A percentile compares a stretch with the other conserved stretches of the same genome.
These are phyloP conservation scores for Eimeria tenella DNA, from an alignment of 169 alveolate species.

Conservation along the genomic window DNA sequence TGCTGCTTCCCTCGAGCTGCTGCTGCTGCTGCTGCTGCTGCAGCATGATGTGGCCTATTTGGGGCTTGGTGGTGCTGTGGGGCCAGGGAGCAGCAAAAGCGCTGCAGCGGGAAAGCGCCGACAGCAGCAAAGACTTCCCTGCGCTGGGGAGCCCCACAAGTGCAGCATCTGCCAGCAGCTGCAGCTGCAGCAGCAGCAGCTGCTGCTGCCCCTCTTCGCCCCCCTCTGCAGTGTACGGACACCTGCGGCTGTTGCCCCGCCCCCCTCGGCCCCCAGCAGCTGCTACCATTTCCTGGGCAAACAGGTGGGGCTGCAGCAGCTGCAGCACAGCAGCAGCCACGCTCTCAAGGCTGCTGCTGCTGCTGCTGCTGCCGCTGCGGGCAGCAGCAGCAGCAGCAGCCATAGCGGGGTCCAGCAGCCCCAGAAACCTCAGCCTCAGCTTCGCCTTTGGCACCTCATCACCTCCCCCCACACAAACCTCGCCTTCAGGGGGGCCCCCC, in stretches of 20 bases:
- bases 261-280: conserved; percentile 55
- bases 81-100: conserved; percentile 78
- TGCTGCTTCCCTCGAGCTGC: background rate
- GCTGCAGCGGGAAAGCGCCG: conserved; percentile 61
- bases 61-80: conserved; percentile 74
- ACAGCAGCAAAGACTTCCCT: conserved; percentile 68
- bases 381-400: background rate
- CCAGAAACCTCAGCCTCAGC: background rate
- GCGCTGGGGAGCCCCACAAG: conserved; percentile 59
- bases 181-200: background rate
- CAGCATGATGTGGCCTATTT: conserved; percentile 39
- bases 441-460: too few relatives aligned
- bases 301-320: background rate
- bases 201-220: conserved; percentile 20
- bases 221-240: background rate
- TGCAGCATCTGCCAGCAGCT: conserved; percentile 13
- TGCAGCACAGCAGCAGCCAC: background rate
- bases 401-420: background rate
- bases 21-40: conserved; percentile 30
- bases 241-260: conserved; percentile 41
- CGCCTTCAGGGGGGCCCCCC: too few relatives aligned
- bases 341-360: background rate
- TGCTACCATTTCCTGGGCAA: background rate
- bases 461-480: too few relatives aligned
- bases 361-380: background rate